Percentiles rank a stretch among this genome's conserved stretches.
phyloP scores from a whole-genome alignment of 345 rosid species.

The Melaleuca alternifolia region DNA sequence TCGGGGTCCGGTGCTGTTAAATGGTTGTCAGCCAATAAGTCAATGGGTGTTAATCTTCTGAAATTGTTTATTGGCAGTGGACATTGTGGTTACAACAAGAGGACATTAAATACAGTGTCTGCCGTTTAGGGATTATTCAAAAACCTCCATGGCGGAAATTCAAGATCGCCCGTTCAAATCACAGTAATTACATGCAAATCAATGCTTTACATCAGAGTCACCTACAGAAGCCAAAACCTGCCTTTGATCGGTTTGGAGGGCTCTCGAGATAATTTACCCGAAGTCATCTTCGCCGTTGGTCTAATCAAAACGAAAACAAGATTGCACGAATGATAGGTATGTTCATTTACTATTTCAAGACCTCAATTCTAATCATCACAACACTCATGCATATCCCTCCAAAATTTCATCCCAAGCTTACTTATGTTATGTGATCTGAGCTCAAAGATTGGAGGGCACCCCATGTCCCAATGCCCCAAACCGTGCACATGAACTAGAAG shows the following conservation, averaged over 20 bases:
- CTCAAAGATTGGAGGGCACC: not conserved
- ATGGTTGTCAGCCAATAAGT: not conserved
- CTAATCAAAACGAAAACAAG: accelerated
- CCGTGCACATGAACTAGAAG: not conserved
- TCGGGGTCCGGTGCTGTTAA: not conserved
- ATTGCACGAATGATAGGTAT: not conserved
- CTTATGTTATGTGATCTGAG: not conserved
- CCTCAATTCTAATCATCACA: not conserved
- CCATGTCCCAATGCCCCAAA: not conserved
- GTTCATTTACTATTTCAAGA: not conserved
- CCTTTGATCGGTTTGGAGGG: not conserved
- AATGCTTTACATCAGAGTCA: not conserved
- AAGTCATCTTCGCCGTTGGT: accelerated
- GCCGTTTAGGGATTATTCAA: not conserved
- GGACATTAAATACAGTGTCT: not conserved
- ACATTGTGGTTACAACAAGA: not conserved
- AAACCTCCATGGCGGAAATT: not conserved
- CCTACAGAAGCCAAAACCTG: not conserved
- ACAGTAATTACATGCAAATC: not conserved
- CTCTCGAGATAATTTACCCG: too few relatives aligned
- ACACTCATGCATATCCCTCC: not conserved
- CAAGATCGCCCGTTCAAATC: accelerated
- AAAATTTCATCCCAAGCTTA: not conserved
- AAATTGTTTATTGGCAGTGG: not conserved
- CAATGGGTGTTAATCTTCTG: not conserved